Conservation (phyloP, 257 asterid species). For the Scutellaria barbata region DNA sequence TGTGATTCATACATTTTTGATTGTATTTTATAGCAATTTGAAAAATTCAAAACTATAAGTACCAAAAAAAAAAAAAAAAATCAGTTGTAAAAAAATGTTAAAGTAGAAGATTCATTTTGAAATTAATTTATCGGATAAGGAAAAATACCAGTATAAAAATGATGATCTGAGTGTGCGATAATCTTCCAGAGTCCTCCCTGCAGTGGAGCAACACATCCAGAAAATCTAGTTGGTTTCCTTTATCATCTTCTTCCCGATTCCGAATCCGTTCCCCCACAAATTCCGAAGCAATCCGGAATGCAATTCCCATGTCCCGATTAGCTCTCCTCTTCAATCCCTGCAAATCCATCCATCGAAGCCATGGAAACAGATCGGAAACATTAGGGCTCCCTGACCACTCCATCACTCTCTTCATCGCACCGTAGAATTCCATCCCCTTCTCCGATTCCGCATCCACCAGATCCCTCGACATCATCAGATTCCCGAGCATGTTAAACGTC, state of each 20-base stretch:
- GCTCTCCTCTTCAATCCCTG: slow-evolving; percentile 52
- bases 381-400: slow-evolving; percentile 48
- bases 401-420: slow-evolving; percentile 49
- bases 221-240: slow-evolving; percentile 43
- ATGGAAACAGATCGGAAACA: slow-evolving; percentile 56
- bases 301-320: slow-evolving; percentile 43
- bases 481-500: slow-evolving; percentile 60
- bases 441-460: slow-evolving; percentile 52
- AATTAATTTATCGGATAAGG: neutral
- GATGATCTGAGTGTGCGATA: slow-evolving; percentile 53
- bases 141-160: slow-evolving; percentile 52
- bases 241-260: slow-evolving; percentile 8
- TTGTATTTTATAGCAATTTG: too few species aligned
- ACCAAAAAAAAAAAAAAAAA: too few species aligned
- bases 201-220: slow-evolving; percentile 58
- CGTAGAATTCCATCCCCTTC: slow-evolving; percentile 47
- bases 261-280: slow-evolving; percentile 49
- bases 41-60: too few species aligned
- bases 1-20: too few species aligned
- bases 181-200: slow-evolving; percentile 45
- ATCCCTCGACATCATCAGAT: slow-evolving; percentile 53
- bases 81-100: too few species aligned
- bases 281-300: slow-evolving; percentile 41
- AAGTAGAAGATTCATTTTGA: too few species aligned
- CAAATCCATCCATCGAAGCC: slow-evolving; percentile 49